phyloP scores from a whole-genome alignment of 2,329 filamentous ascomycete genomes.

The Calonectria pseudoreteaudii region DNA sequence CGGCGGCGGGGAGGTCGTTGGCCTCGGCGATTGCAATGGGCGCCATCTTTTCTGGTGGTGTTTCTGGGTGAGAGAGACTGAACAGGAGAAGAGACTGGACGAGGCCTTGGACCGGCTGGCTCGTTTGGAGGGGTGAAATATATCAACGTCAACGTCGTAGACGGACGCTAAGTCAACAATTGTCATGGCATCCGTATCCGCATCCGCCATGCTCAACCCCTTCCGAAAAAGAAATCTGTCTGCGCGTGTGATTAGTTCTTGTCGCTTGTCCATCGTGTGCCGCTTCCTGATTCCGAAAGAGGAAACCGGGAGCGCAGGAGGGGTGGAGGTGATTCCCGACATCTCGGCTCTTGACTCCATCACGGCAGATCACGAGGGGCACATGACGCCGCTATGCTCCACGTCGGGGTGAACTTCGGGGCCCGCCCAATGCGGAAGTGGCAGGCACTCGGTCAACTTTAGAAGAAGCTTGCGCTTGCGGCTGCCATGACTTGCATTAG shows the following conservation, averaged over 20 bases:
- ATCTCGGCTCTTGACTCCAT: conserved; percentile 20
- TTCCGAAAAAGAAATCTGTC: conserved; percentile 3
- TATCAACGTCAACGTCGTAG: conserved; percentile 18
- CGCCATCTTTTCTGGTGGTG: conserved; percentile 33
- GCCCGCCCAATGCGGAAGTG: conserved; percentile 23
- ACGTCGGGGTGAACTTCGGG: not conserved
- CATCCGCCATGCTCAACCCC: not conserved
- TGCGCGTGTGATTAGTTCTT: conserved; percentile 22
- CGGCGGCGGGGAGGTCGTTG: conserved; percentile 30
- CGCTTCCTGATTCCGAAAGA: conserved; percentile 31
- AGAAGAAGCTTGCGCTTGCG: not conserved
- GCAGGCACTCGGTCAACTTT: conserved; percentile 26
- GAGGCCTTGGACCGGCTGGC: not conserved
- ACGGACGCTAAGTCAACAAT: not conserved
- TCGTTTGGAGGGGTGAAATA: conserved; percentile 9
- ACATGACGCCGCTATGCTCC: not conserved
- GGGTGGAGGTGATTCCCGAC: conserved; percentile 13
- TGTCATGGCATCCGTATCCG: not conserved
- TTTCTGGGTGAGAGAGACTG: not conserved
- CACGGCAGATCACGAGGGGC: conserved; percentile 22
- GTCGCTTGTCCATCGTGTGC: conserved; percentile 13
- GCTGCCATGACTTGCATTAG: not conserved
- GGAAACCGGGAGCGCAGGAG: conserved; percentile 28
- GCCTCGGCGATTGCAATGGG: conserved; percentile 39
- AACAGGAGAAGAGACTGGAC: not conserved